These are phyloP conservation scores for Flaveria ramosissima DNA, from an alignment of 129 eudicot genomes.

Conservation along the genomic window DNA sequence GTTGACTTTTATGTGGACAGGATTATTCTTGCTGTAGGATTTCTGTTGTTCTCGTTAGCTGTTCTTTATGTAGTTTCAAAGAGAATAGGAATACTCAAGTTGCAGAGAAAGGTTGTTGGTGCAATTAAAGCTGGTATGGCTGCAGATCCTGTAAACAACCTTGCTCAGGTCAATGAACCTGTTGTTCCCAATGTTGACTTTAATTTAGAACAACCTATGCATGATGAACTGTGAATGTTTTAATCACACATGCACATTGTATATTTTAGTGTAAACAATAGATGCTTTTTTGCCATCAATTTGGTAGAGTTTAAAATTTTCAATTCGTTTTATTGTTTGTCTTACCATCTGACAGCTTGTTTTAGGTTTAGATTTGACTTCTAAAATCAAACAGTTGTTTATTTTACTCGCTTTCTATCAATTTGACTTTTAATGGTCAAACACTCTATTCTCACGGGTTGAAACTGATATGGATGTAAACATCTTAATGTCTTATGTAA, in stretches of 20 bases:
- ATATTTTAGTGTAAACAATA: slow-evolving; percentile 25
- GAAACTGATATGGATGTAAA: no score
- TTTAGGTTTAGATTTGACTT: slow-evolving; percentile 1
- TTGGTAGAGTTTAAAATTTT: not conserved
- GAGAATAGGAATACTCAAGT: slow-evolving; percentile 73
- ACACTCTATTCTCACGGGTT: no score
- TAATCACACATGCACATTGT: slow-evolving; percentile 15
- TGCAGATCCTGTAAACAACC: slow-evolving; percentile 45
- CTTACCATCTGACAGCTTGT: slow-evolving; percentile 1
- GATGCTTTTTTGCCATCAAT: slow-evolving; percentile 24
- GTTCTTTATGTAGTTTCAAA: slow-evolving; percentile 86
- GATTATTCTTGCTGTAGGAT: slow-evolving; percentile 63
- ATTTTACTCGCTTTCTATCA: not conserved
- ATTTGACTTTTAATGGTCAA: no score
- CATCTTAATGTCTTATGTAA: not conserved
- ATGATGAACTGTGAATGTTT: slow-evolving; percentile 72
- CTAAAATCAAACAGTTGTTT: not conserved
- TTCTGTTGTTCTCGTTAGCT: slow-evolving; percentile 62
- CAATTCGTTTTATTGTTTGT: not conserved
- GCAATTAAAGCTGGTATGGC: slow-evolving; percentile 78
- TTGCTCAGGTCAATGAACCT: slow-evolving; percentile 46
- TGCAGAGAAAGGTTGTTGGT: slow-evolving; percentile 65
- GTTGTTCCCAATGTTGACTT: slow-evolving; percentile 45
- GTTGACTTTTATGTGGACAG: slow-evolving; percentile 42
- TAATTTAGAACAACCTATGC: slow-evolving; percentile 61